These are phyloP conservation scores for Phytopythium helicoides DNA, from an alignment of 352 stramenopile species.

Conservation along the genomic window DNA sequence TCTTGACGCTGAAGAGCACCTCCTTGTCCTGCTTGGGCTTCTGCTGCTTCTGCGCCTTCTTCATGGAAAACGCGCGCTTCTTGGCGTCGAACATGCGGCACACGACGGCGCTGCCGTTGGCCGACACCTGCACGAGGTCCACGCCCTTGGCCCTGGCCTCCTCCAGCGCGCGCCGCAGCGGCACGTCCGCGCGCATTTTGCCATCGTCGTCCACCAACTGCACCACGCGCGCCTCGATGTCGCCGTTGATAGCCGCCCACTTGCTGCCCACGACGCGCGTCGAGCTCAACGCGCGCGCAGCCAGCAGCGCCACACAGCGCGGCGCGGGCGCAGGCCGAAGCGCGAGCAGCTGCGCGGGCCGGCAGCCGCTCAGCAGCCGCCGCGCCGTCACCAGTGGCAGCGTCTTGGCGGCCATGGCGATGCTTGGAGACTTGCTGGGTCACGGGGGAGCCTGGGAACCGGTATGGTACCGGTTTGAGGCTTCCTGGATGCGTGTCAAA, in stretches of 20 bases:
- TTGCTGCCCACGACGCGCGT: slow-evolving; percentile 36
- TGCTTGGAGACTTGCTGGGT: too few relatives aligned
- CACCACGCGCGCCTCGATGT: slow-evolving; percentile 52
- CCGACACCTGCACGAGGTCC: slow-evolving; percentile 76
- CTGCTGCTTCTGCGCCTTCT: slow-evolving; percentile 58
- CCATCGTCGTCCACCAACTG: slow-evolving; percentile 56
- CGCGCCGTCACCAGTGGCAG: not conserved
- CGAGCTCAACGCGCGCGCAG: slow-evolving; percentile 17
- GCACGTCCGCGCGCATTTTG: slow-evolving; percentile 45
- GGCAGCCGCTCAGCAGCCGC: too few relatives aligned
- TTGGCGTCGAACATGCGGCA: slow-evolving; percentile 77
- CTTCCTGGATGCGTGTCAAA: too few relatives aligned
- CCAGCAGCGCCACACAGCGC: not conserved
- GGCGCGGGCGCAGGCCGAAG: not conserved
- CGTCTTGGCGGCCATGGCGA: too few relatives aligned
- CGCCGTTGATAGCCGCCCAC: slow-evolving; percentile 54
- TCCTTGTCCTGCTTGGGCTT: slow-evolving; percentile 78
- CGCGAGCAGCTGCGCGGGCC: not conserved
- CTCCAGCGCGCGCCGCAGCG: slow-evolving; percentile 45
- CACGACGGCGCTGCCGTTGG: slow-evolving; percentile 29
- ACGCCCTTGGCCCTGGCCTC: slow-evolving; percentile 45
- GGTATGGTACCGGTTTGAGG: too few relatives aligned
- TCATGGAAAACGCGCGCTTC: slow-evolving; percentile 68
- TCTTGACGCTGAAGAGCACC: slow-evolving; percentile 66
- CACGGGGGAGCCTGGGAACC: too few relatives aligned